phyloP scores from a whole-genome alignment of 805 yeast species.

The Hanseniaspora meyeri region DNA sequence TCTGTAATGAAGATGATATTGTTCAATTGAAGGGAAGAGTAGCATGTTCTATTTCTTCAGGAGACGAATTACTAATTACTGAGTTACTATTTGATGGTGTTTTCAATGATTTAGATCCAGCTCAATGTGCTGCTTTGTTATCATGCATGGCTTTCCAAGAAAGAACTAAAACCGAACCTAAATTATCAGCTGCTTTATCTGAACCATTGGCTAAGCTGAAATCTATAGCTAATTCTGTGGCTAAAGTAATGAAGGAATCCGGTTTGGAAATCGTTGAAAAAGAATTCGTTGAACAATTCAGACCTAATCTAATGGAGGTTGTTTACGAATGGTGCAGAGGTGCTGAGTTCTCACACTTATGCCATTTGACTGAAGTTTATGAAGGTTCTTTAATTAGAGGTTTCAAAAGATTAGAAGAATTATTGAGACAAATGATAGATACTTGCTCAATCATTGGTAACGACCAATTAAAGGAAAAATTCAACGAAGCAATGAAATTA shows the following conservation, averaged over 20 bases:
- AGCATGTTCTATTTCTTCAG: constrained; percentile 90
- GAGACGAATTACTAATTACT: constrained; percentile 70
- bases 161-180: constrained; percentile 75
- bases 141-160: constrained; percentile 97
- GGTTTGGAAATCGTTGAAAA: constrained; percentile 82
- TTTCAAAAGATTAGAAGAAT: constrained; percentile 88
- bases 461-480: constrained; percentile 68
- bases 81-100: constrained; percentile 93
- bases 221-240: constrained; percentile 83
- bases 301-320: constrained; percentile 92
- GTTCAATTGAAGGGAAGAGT: constrained; percentile 95
- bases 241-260: constrained; percentile 78
- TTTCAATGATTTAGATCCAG: constrained; percentile 75
- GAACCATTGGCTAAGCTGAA: constrained; percentile 82
- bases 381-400: constrained; percentile 93
- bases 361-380: constrained; percentile 97
- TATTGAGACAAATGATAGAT: constrained; percentile 74
- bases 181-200: constrained; percentile 77
- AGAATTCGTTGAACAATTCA: constrained; percentile 82
- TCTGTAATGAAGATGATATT: constrained; percentile 74
- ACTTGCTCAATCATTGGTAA: constrained; percentile 96
- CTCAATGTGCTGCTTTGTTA: constrained; percentile 80
- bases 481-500: constrained; percentile 72
- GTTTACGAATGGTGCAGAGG: constrained; percentile 96
- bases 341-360: constrained; percentile 87